phyloP scores from a whole-genome alignment of 768 basidiomycete genomes.

The Trametes elegans region DNA sequence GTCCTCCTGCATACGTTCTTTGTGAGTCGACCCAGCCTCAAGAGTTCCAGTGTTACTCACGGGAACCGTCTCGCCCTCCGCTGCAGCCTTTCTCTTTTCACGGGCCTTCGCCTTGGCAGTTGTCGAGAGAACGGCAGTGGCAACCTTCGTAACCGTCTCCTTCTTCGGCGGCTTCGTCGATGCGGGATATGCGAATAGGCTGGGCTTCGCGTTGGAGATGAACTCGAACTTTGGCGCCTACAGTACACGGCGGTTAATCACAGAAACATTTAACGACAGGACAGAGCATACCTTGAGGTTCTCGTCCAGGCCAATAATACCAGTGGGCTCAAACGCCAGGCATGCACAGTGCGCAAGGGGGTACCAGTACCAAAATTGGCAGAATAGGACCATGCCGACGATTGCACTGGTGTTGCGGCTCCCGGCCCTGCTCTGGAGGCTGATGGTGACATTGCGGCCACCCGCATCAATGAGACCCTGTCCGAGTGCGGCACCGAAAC shows the following conservation, averaged over 20 bases:
- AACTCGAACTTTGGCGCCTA: slow-evolving; percentile 95
- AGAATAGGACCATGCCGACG: slow-evolving; percentile 97
- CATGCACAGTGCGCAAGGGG: slow-evolving; percentile 92
- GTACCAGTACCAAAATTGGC: slow-evolving; percentile 99
- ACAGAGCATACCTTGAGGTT: slow-evolving; percentile 66
- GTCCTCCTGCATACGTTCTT: slow-evolving; percentile 43
- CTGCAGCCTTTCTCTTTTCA: slow-evolving; percentile 87
- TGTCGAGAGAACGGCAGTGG: slow-evolving; percentile 92
- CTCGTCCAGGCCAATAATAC: slow-evolving; percentile 86
- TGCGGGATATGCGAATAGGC: slow-evolving; percentile 89
- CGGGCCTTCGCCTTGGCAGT: slow-evolving; percentile 97
- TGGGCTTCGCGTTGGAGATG: slow-evolving; percentile 85
- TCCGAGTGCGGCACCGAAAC: slow-evolving; percentile 93
- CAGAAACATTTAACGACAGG: neutral
- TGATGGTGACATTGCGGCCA: slow-evolving; percentile 94
- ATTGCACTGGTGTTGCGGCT: slow-evolving; percentile 92
- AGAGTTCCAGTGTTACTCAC: slow-evolving; percentile 42
- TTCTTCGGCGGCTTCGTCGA: slow-evolving; percentile 87
- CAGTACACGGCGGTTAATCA: neutral
- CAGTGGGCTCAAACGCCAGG: slow-evolving; percentile 93
- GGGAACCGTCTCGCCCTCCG: slow-evolving; percentile 79
- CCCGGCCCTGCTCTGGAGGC: slow-evolving; percentile 88
- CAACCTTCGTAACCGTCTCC: slow-evolving; percentile 88
- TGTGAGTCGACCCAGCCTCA: slow-evolving; percentile 17
- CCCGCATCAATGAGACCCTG: slow-evolving; percentile 98